Evolutionary conservation across 306 rosid species (phyloP).

Genomic region (Quercus agrifolia): DNA sequence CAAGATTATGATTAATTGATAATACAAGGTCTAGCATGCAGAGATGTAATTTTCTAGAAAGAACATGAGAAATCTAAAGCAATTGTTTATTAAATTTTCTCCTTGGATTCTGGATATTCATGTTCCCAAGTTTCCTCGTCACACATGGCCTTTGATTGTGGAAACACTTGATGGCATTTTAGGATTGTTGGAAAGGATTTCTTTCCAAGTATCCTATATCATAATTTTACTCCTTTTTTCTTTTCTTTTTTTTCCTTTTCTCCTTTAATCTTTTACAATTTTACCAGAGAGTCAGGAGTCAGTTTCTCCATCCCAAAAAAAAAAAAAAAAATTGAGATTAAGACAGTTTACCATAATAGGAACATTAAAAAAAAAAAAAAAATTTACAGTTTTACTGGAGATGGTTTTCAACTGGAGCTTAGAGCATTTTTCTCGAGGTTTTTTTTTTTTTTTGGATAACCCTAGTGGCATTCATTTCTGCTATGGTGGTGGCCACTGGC

Average conservation of each 20-base stretch:
- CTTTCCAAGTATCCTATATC: background rate
- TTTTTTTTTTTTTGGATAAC: background rate
- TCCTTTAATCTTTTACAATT: background rate
- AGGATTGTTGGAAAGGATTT: background rate
- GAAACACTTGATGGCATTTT: slow-evolving; percentile 11
- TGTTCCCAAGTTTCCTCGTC: slow-evolving; percentile 76
- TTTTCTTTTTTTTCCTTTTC: background rate
- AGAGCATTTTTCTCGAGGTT: background rate
- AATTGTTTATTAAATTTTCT: slow-evolving; percentile 31
- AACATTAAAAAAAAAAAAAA: no score
- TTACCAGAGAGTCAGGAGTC: no score
- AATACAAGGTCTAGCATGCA: slow-evolving; percentile 44
- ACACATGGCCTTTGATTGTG: slow-evolving; percentile 46
- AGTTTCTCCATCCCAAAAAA: no score
- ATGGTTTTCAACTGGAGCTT: background rate
- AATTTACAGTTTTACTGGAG: background rate
- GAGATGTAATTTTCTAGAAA: slow-evolving; percentile 16
- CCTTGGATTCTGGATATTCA: slow-evolving; percentile 87
- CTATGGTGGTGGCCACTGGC: background rate
- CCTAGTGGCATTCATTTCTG: background rate
- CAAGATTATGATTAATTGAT: slow-evolving; percentile 28
- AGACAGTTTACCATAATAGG: no score
- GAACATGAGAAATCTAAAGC: slow-evolving; percentile 9
- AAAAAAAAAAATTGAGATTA: no score
- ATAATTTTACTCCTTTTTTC: no score